Conservation (phyloP, 805 yeast species). For the Hanseniaspora hatyaiensis region DNA sequence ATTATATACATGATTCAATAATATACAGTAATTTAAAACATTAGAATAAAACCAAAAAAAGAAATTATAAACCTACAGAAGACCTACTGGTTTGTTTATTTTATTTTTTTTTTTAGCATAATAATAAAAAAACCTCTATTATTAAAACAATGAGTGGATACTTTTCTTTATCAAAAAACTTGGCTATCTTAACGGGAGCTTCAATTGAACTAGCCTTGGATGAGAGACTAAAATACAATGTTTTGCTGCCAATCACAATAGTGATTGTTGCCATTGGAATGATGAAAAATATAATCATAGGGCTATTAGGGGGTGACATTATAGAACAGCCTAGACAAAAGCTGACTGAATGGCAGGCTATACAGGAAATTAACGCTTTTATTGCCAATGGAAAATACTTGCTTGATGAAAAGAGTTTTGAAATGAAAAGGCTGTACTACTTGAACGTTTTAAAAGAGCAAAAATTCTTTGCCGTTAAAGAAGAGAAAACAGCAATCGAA, state of each 20-base stretch:
- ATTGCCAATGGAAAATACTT: slow-evolving; percentile 44
- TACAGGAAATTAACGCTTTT: slow-evolving; percentile 49
- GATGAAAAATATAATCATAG: slow-evolving; percentile 55
- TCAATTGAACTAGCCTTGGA: slow-evolving; percentile 56
- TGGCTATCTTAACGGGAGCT: slow-evolving; percentile 22
- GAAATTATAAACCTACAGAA: too few relatives aligned
- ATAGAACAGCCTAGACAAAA: slow-evolving; percentile 42
- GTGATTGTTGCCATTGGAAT: slow-evolving; percentile 86
- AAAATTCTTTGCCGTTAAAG: slow-evolving; percentile 41
- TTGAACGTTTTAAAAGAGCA: slow-evolving; percentile 41
- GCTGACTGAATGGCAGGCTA: slow-evolving; percentile 51
- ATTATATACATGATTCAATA: too few relatives aligned
- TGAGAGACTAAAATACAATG: slow-evolving; percentile 80
- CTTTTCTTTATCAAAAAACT: slow-evolving; percentile 6
- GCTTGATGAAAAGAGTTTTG: slow-evolving; percentile 39
- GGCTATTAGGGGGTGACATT: slow-evolving; percentile 47
- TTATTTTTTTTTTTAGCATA: not conserved
- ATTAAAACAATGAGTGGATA: not conserved
- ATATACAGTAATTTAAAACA: too few relatives aligned
- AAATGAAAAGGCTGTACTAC: slow-evolving; percentile 39
- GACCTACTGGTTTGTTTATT: too few relatives aligned
- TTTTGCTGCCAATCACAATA: slow-evolving; percentile 71
- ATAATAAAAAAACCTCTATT: not conserved
- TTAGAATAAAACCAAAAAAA: too few relatives aligned
- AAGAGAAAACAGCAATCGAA: slow-evolving; percentile 21